Percentiles rank a stretch among this genome's conserved stretches.
Evolutionary conservation across 495 filamentous ascomycete species (phyloP).

Genomic region (Hypoxylon lenormandii): DNA sequence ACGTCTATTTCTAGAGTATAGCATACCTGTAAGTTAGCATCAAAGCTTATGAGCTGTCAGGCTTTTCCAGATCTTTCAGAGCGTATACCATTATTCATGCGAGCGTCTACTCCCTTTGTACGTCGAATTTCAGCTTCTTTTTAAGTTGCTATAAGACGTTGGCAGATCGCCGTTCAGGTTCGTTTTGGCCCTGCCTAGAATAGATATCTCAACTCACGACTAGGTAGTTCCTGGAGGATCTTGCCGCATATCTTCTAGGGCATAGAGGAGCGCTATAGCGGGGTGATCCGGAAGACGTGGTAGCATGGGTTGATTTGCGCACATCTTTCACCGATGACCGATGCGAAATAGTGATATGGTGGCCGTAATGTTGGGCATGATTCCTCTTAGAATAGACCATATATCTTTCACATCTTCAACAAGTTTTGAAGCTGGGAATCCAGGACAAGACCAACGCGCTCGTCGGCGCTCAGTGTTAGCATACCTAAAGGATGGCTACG

Average conservation of each 20-base stretch:
- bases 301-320: conserved; percentile 7
- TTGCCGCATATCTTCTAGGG: background rate
- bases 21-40: background rate
- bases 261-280: conserved; percentile 1
- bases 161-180: background rate
- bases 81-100: background rate
- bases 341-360: background rate
- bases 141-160: background rate
- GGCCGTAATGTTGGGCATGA: background rate
- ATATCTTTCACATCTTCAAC: background rate
- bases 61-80: background rate
- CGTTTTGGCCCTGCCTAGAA: background rate
- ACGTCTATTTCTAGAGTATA: background rate
- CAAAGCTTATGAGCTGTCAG: background rate
- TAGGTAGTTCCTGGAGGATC: conserved; percentile 2
- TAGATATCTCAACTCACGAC: background rate
- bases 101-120: no score
- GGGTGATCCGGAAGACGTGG: conserved; percentile 7
- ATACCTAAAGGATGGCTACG: conserved; percentile 22
- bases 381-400: background rate
- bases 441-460: background rate
- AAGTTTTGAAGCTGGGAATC: background rate
- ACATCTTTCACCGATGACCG: conserved; percentile 7
- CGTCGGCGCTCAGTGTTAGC: background rate
- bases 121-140: background rate